Conservation (phyloP, 352 stramenopile species). For the Phytophthora ohioensis region DNA sequence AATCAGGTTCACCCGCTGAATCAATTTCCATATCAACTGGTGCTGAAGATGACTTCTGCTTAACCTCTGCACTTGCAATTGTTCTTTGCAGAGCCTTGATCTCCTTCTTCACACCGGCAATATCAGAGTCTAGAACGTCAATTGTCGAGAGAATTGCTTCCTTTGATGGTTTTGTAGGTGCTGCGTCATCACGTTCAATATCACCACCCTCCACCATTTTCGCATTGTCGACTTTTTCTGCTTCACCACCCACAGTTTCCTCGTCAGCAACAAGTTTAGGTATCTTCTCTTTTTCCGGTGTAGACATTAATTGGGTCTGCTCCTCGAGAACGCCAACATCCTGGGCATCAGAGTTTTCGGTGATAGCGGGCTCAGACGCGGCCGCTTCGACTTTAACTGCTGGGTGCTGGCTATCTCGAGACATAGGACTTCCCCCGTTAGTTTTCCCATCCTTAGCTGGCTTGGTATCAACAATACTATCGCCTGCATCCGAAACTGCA, state of each 20-base stretch:
- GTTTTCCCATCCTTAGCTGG: slow-evolving; percentile 15
- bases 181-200: slow-evolving; percentile 17
- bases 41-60: slow-evolving; percentile 54
- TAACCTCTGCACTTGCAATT: slow-evolving; percentile 61
- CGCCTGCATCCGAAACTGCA: slow-evolving; percentile 11
- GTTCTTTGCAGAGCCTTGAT: slow-evolving; percentile 61
- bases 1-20: slow-evolving; percentile 26
- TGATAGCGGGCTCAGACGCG: not conserved
- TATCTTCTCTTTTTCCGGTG: slow-evolving; percentile 22
- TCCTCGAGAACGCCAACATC: not conserved
- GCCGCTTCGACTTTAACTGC: slow-evolving; percentile 15
- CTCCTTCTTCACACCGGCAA: slow-evolving; percentile 75
- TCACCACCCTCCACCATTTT: slow-evolving; percentile 13
- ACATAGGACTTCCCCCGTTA: not conserved
- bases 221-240: slow-evolving; percentile 5
- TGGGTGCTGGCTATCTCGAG: slow-evolving; percentile 1
- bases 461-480: slow-evolving; percentile 8
- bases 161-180: slow-evolving; percentile 57
- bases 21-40: slow-evolving; percentile 46
- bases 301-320: slow-evolving; percentile 4
- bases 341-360: slow-evolving; percentile 1
- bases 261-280: slow-evolving; percentile 1
- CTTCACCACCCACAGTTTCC: slow-evolving; percentile 5
- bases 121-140: slow-evolving; percentile 75
- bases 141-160: slow-evolving; percentile 86